Conservation (phyloP, 257 asterid species). For the Capsicum baccatum region DNA sequence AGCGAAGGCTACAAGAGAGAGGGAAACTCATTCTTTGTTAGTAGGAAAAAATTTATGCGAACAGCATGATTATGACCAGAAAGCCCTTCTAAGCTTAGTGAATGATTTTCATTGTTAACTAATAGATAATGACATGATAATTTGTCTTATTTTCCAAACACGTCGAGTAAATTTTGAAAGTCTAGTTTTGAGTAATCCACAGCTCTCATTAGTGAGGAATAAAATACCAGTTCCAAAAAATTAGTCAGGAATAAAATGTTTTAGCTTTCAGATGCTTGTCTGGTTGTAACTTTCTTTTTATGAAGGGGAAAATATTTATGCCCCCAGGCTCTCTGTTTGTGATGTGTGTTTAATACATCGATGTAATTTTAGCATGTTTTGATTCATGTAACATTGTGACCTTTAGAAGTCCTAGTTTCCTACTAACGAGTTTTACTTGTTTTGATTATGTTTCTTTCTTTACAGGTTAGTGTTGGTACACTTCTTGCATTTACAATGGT, state of each 20-base stretch:
- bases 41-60: neutral
- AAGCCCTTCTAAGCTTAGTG: conserved; percentile 1
- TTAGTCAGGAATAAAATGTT: conserved; percentile 7
- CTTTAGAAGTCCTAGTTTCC: neutral
- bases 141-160: neutral
- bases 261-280: neutral
- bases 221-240: conserved; percentile 1
- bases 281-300: neutral
- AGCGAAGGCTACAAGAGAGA: neutral
- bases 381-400: neutral
- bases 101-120: conserved; percentile 1
- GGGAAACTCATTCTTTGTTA: neutral
- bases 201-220: conserved; percentile 6
- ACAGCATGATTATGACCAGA: conserved; percentile 14
- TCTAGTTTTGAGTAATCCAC: conserved; percentile 21
- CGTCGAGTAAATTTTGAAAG: neutral
- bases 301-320: neutral
- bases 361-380: neutral
- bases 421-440: neutral
- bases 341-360: neutral
- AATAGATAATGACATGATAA: neutral
- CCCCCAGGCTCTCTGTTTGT: neutral
- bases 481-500: conserved; percentile 97
- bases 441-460: conserved; percentile 30
- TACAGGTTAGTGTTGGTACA: conserved; percentile 99